Base-by-base conservation (phyloP, 257 asterid genomes). In the Scutellaria minor region DNA sequence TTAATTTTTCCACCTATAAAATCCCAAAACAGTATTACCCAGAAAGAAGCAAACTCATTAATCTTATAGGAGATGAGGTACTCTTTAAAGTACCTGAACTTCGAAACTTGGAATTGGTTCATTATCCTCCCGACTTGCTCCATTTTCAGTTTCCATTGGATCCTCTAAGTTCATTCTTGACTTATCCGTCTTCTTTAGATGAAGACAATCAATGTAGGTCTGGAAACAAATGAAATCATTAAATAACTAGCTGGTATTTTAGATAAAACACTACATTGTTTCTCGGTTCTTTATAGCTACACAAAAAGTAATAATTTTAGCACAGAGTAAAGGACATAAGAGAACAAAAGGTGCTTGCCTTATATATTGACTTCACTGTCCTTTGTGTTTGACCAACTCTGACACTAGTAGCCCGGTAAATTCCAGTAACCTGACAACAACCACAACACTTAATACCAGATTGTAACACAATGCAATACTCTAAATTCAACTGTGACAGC, bases 171-270 rank as follows among this genome's bases (percentile, higher is more conserved):
- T 80, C 97, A 92, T 83, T 81, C 97, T 90, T 75, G 98, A 87
- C 78, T 88, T 92, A 83, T 91, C 96, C 66, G 89, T 81, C 85
- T 75, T 95, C 83, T 92, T 92, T 51, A 95, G 68, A 77, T 95
- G 99, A 77, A 95, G 96, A 79, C 98, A 95, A 66, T 95, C 99
- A 12, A 95, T 84, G 76, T 95, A 95, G 24, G 99, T 92, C 99
- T 95, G 94, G 13, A 78, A 81, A 51, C 65, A 81, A 79, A 66
- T 68, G 64, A 70, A 60, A 51, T 18, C 50, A 35, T 46, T 75
- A 22, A 35, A 13, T 66, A 52, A 46, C 55, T 66, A 12, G 47
- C 40, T 20, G 13, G 54, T 14, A 35, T 56, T 65, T 73, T 39
- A 42, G 61, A 65, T 75, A 40, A 63, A 71, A 46, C 18, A 40